Conservation (phyloP, 1,139 yeast genomes). For the Protomyces inundatus region DNA sequence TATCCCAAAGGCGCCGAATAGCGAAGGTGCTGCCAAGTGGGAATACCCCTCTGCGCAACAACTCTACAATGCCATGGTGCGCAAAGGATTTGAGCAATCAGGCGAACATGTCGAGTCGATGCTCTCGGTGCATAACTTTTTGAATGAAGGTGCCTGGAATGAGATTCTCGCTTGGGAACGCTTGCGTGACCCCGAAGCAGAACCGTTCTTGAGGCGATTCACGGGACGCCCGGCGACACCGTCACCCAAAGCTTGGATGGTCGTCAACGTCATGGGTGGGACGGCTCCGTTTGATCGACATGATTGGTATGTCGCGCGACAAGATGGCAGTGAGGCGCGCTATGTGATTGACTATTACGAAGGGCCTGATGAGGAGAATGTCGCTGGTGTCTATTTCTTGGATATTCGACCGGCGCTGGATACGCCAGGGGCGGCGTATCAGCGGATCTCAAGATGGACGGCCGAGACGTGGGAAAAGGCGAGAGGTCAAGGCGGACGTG, state of each 20-base stretch:
- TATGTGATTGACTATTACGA: constrained; percentile 92
- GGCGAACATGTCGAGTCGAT: constrained; percentile 94
- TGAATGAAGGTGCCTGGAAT: constrained; percentile 97
- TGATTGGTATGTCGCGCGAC: constrained; percentile 93
- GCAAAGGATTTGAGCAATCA: constrained; percentile 79
- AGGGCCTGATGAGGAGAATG: constrained; percentile 84
- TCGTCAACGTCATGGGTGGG: constrained; percentile 55
- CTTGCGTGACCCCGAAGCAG: constrained; percentile 45
- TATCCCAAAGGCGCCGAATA: constrained; percentile 66
- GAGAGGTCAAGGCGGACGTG: constrained; percentile 6
- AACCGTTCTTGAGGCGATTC: constrained; percentile 75
- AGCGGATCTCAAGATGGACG: constrained; percentile 20
- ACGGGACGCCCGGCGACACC: constrained; percentile 87
- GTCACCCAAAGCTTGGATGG: constrained; percentile 80
- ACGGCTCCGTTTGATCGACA: constrained; percentile 96
- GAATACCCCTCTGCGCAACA: constrained; percentile 99
- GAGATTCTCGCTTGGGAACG: constrained; percentile 88
- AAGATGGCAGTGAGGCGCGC: constrained; percentile 52
- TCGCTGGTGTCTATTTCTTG: constrained; percentile 83
- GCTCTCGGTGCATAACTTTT: constrained; percentile 95
- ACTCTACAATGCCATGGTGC: constrained; percentile 94
- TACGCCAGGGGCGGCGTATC: constrained; percentile 28
- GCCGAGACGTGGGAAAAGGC: constrained; percentile 24
- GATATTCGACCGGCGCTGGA: constrained; percentile 97
- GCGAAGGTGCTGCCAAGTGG: constrained; percentile 61